These are phyloP conservation scores for Hortiboletus rubellus DNA, from an alignment of 1,284 basidiomycete species.

Conservation along the genomic window DNA sequence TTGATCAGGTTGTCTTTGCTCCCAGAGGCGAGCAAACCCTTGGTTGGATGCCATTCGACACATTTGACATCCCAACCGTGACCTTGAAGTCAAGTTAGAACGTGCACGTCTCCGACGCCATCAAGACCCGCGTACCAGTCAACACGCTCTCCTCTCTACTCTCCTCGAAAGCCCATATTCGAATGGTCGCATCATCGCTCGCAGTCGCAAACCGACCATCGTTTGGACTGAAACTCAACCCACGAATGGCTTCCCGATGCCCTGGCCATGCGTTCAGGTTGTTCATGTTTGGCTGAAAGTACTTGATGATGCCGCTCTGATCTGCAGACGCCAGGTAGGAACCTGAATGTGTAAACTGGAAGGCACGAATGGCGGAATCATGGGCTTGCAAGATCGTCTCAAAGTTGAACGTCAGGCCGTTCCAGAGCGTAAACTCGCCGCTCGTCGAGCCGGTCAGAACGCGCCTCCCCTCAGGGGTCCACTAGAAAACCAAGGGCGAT, in stretches of 20 bases:
- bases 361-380: slow-evolving; percentile 89
- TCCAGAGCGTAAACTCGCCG: slow-evolving; percentile 99
- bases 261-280: slow-evolving; percentile 93
- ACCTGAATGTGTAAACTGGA: slow-evolving; percentile 90
- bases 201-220: slow-evolving; percentile 92
- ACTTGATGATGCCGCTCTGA: slow-evolving; percentile 94
- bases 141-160: slow-evolving; percentile 86
- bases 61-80: slow-evolving; percentile 99
- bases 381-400: slow-evolving; percentile 99
- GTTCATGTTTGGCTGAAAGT: slow-evolving; percentile 99
- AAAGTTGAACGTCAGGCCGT: slow-evolving; percentile 98
- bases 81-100: slow-evolving; percentile 41
- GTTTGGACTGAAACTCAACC: slow-evolving; percentile 88
- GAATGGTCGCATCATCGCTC: slow-evolving; percentile 91
- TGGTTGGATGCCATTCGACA: slow-evolving; percentile 97
- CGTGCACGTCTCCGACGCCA: not conserved
- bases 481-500: slow-evolving; percentile 48
- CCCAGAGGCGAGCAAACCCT: slow-evolving; percentile 91
- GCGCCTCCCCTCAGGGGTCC: slow-evolving; percentile 94
- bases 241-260: slow-evolving; percentile 86
- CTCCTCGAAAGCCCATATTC: slow-evolving; percentile 95
- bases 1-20: slow-evolving; percentile 98
- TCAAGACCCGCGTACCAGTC: slow-evolving; percentile 53
- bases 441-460: slow-evolving; percentile 94
- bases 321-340: slow-evolving; percentile 91